Base-by-base conservation (phyloP, 345 rosid genomes). In the Lepidium africanum region DNA sequence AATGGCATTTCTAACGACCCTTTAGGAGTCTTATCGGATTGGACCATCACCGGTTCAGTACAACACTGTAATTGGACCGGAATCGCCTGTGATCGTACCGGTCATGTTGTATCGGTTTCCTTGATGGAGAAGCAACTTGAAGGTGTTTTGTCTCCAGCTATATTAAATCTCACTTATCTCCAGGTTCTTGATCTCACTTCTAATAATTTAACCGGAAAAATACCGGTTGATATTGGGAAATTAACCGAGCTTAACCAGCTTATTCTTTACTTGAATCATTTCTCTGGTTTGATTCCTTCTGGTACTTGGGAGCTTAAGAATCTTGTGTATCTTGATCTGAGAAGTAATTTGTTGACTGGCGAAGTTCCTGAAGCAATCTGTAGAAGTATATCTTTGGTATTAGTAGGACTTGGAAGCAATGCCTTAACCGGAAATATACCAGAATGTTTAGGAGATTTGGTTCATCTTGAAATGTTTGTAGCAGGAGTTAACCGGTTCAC, bases 61-160 rank as follows among this genome's bases (percentile, higher is more conserved):
- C 91, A 53, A 25, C 89, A 86, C 72, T 89, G 98, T 82, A 86
- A 80, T 59, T 89, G 98, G 98, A 77, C 92, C 5, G 96, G 95
- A 9, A 74, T 92, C 76, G 71, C 79, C 37, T 89, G 95, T 12
- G 88, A 84, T 23, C 59, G 73, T 42, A 75, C 81, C 37, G 67
- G 77, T 45, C 84, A 33, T 2, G 88, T 87, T 36, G 32, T 84
- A 46, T 72, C 85, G 0, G 67, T 92, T 72, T 52, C 83, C 59
- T 74, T 92, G 38, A 41, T 63, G 21, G 91, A 84, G 39, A 82
- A 65, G 83, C 92, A 86, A 83, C 91, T 92, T 66, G 42, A 48
- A 52, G 98, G 98, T 47, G 51, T 53, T 71, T 69, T 92, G 38
- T 82, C 96, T 59, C 85, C 98, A 7, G 79, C 74, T 54, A 72